These are phyloP conservation scores for Penicillium pulvis DNA, from an alignment of 495 filamentous ascomycete genomes.

Conservation along the genomic window DNA sequence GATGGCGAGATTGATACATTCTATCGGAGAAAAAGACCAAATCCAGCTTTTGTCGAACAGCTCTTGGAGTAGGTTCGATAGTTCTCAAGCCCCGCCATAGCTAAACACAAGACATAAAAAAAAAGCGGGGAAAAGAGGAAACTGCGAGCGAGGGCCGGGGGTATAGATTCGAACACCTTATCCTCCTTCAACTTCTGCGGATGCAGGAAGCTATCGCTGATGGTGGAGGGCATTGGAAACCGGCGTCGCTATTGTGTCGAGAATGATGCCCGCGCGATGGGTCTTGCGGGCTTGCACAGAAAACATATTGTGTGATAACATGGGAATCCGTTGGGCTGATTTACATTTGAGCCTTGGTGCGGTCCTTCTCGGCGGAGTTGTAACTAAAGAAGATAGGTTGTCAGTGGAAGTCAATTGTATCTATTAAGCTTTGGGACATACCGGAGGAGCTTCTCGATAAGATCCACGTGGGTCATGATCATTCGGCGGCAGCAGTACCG, in stretches of 20 bases:
- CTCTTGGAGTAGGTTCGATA: not conserved
- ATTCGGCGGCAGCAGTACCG: conserved; percentile 98
- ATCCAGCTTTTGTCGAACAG: not conserved
- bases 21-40: not conserved
- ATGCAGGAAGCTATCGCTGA: not conserved
- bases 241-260: not conserved
- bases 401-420: not conserved
- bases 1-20: conserved; percentile 6
- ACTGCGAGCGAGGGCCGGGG: not conserved
- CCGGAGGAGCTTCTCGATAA: conserved; percentile 98
- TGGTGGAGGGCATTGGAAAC: not conserved
- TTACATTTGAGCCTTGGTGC: conserved; percentile 38
- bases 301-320: conserved; percentile 8
- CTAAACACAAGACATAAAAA: not conserved
- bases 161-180: not conserved
- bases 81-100: not conserved
- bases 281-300: not conserved
- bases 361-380: conserved; percentile 39
- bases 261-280: not conserved
- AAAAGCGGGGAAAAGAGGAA: conserved; percentile 2
- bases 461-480: conserved; percentile 99
- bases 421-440: conserved; percentile 42
- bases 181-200: not conserved
- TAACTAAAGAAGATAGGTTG: conserved; percentile 21
- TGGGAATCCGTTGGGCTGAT: not conserved